phyloP scores from a whole-genome alignment of 2,329 filamentous ascomycete species.

The Trichophyton verrucosum region DNA sequence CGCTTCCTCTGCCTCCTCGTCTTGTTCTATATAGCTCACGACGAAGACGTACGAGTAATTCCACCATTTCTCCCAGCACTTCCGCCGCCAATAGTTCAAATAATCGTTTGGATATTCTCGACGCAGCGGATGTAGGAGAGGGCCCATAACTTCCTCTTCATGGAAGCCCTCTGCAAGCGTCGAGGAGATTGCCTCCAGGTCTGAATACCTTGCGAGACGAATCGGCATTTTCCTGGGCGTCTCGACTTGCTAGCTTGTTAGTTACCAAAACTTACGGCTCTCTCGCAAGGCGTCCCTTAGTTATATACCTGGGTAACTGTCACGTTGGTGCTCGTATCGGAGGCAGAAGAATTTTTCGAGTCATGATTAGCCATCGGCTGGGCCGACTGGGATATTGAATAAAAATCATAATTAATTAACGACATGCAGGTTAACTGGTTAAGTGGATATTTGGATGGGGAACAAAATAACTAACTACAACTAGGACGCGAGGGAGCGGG shows the following conservation, averaged over 20 bases:
- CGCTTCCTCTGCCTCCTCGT: not conserved
- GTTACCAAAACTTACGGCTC: no score
- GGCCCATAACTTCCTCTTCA: conserved; percentile 5
- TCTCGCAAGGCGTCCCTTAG: no score
- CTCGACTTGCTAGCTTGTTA: no score
- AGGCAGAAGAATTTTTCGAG: not conserved
- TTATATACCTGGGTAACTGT: no score
- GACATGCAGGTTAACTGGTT: not conserved
- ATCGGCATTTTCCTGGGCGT: conserved; percentile 3
- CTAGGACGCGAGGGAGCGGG: no score
- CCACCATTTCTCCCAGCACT: conserved; percentile 6
- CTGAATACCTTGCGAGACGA: conserved; percentile 5
- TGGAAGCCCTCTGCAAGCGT: conserved; percentile 5
- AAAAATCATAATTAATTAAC: not conserved
- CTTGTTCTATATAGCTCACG: conserved; percentile 8
- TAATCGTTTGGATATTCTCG: conserved; percentile 8
- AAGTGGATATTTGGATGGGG: no score
- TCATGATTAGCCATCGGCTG: not conserved
- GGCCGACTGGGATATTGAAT: not conserved
- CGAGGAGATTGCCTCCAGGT: conserved; percentile 4
- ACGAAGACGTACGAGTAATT: conserved; percentile 6
- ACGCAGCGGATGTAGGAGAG: conserved; percentile 3
- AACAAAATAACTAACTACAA: no score
- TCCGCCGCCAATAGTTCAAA: not conserved
- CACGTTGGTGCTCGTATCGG: not conserved